Evolutionary conservation across 2,329 filamentous ascomycete species (phyloP).

Genomic region (Chrysoporthe cubensis): DNA sequence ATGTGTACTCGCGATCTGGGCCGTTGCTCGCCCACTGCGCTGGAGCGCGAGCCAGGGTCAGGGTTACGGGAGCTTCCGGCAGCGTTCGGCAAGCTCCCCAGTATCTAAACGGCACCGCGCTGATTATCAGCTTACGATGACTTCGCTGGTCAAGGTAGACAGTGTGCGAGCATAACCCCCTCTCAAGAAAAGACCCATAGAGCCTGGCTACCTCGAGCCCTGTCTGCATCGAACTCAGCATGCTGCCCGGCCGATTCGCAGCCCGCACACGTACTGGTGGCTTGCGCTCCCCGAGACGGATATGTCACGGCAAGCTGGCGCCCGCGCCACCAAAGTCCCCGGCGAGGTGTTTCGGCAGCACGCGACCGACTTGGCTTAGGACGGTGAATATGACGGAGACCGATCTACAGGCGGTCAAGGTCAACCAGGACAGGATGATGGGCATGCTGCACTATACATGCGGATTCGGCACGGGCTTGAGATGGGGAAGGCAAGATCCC

Average conservation of each 20-base stretch:
- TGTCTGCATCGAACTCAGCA: neutral
- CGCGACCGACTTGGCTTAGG: slow-evolving; percentile 2
- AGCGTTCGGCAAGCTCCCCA: slow-evolving; percentile 1
- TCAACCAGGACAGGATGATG: slow-evolving; percentile 64
- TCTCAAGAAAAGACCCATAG: neutral
- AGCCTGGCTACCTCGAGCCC: neutral
- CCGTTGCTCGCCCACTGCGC: too few species aligned
- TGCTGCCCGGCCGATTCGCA: neutral
- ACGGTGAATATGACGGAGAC: slow-evolving; percentile 25
- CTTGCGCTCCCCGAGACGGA: neutral
- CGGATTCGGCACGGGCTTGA: slow-evolving; percentile 67
- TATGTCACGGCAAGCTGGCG: neutral
- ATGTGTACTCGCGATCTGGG: too few species aligned
- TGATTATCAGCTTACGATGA: too few species aligned
- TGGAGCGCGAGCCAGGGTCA: neutral
- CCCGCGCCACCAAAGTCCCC: neutral
- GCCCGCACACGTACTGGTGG: too few species aligned
- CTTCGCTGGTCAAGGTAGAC: neutral
- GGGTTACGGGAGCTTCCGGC: neutral
- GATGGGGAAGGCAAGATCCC: slow-evolving; percentile 67
- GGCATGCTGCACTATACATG: slow-evolving; percentile 67
- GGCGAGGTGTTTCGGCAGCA: slow-evolving; percentile 21
- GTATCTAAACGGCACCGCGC: too few species aligned
- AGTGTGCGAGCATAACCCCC: neutral
- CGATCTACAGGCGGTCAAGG: slow-evolving; percentile 46